phyloP scores from a whole-genome alignment of 345 rosid species.

The Citrus cavaleriei region DNA sequence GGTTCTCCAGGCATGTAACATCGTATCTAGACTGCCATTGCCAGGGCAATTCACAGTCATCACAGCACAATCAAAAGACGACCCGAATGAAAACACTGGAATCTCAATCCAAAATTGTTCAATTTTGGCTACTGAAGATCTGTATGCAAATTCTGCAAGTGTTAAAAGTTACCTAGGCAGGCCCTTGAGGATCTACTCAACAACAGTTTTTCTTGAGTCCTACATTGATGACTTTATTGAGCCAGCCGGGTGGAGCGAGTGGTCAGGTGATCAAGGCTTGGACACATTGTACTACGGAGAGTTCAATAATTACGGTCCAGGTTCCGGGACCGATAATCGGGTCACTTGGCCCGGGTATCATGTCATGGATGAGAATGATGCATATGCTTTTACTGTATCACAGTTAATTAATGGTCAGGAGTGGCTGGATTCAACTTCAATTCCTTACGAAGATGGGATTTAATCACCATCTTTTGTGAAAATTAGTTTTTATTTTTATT shows the following conservation, averaged over 20 bases:
- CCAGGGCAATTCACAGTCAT: constrained; percentile 63
- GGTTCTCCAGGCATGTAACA: constrained; percentile 66
- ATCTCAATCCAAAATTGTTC: constrained; percentile 81
- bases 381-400: constrained; percentile 59
- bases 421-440: constrained; percentile 77
- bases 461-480: constrained; percentile 13
- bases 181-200: constrained; percentile 68
- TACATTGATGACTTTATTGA: constrained; percentile 63
- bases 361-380: constrained; percentile 57
- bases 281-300: constrained; percentile 74
- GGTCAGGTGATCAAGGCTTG: constrained; percentile 45
- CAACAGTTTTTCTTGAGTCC: constrained; percentile 59
- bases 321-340: constrained; percentile 54
- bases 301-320: constrained; percentile 73
- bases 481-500: not conserved
- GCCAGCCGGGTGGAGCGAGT: constrained; percentile 60
- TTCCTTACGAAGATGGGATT: constrained; percentile 70
- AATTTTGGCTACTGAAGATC: constrained; percentile 49
- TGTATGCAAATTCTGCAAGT: constrained; percentile 22
- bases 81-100: constrained; percentile 64
- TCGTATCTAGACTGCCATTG: constrained; percentile 63
- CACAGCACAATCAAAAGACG: constrained; percentile 71
- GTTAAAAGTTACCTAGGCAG: constrained; percentile 75
- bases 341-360: constrained; percentile 76
- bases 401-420: constrained; percentile 66